Evolutionary conservation across 1,139 yeast genomes (phyloP).

Genomic region (Suhomyces atakaporum): DNA sequence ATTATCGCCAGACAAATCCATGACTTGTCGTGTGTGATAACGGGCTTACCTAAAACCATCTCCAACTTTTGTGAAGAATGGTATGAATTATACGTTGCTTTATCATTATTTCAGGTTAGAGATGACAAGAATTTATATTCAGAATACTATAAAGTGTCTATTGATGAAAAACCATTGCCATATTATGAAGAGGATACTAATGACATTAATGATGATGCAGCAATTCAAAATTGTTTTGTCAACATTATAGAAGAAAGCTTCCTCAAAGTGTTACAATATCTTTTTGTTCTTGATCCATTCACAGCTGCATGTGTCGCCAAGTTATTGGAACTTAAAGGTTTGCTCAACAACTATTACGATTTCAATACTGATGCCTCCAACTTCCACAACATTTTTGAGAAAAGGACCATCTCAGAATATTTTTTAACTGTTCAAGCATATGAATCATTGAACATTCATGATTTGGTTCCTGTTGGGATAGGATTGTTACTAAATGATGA

Average conservation of each 20-base stretch:
- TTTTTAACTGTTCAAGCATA: conserved; percentile 63
- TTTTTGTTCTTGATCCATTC: conserved; percentile 65
- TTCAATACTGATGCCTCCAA: conserved; percentile 17
- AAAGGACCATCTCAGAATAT: conserved; percentile 58
- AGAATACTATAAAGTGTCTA: conserved; percentile 37
- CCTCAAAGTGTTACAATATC: conserved; percentile 58
- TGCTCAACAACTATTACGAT: conserved; percentile 50
- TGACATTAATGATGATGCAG: conserved; percentile 24
- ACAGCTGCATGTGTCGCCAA: conserved; percentile 69
- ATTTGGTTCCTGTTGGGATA: conserved; percentile 65
- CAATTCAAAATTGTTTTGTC: conserved; percentile 59
- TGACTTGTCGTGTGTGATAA: conserved; percentile 45
- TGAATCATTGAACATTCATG: conserved; percentile 51
- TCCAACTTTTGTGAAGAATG: conserved; percentile 54
- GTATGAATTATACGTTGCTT: conserved; percentile 71
- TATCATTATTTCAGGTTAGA: conserved; percentile 61
- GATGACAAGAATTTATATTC: conserved; percentile 37
- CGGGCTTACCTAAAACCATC: conserved; percentile 59
- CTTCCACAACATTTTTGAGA: conserved; percentile 17
- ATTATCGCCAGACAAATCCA: conserved; percentile 42
- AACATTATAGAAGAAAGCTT: conserved; percentile 61
- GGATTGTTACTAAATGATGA: conserved; percentile 47
- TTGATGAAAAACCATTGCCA: conserved; percentile 37
- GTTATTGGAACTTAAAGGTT: conserved; percentile 64
- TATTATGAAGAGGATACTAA: conserved; percentile 20